Evolutionary conservation across 2,329 filamentous ascomycete species (phyloP), one percentile per base, ranked within the genome.

Genomic region (Sporothrix brunneoviolacea): DNA sequence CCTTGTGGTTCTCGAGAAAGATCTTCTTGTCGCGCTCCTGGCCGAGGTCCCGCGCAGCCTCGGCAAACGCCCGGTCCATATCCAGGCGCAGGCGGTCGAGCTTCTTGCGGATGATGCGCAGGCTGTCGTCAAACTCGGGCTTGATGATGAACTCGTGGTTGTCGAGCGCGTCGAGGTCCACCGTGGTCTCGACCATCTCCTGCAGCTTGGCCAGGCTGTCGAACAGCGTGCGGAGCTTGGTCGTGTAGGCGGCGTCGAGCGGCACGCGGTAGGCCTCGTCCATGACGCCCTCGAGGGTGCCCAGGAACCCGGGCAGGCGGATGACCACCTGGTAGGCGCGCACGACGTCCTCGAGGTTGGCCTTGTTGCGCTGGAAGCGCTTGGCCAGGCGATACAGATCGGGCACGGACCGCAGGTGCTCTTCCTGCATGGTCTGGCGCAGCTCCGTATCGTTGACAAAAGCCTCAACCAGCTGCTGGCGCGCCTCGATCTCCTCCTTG

Each of bases 91-190:
- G 72, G 62, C 84, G 88, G 63, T 97, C 91, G 2, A 98, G 80
- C 64, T 91, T 93, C 70, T 88, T 91, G 47, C 88, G 83, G 59
- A 98, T 94, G n/a, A 88, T 82, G 16, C 86, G 82, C 33, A 98
- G 74, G 49, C 83, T 80, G 52, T 96, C 90, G 61, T 98, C 93
- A 57, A 96, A 98, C 63, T 98, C 93, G 1, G 94, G 88, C 69
- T 97, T 98, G 77, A 98, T 98, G 61, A 96, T 91, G 69, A 94
- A 98, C 64, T 98, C 93, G 63, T 98, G 93, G 58, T 93, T 90
- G 61, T 98, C 91, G 10, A 98, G 79, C 3, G 93, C 93, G 52
- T 95, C 88, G 0, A 98, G 79, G 62, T 98, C 93, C 13, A 98
- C 91, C 0, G 94, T 98, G 2, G 93, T 95, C 71, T 98, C 93